phyloP scores from a whole-genome alignment of 306 rosid species.

The Vicia sativa region DNA sequence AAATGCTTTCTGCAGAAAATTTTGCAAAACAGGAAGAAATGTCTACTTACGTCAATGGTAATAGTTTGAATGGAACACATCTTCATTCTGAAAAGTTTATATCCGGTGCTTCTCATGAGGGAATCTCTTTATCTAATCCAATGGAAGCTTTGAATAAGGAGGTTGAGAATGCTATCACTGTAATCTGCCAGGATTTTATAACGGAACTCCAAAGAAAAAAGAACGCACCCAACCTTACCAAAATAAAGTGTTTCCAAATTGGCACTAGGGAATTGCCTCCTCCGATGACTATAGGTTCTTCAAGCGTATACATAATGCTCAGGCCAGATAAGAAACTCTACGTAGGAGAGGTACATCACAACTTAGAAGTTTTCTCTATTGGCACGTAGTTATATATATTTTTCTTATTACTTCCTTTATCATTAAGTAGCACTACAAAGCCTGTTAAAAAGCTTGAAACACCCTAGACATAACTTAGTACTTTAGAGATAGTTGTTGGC shows the following conservation, averaged over 20 bases:
- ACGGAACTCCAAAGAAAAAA: conserved; percentile 50
- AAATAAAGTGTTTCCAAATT: conserved; percentile 62
- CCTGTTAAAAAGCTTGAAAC: not conserved
- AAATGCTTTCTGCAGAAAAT: conserved; percentile 38
- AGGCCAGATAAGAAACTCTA: conserved; percentile 77
- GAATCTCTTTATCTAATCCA: conserved; percentile 40
- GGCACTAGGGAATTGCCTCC: conserved; percentile 81
- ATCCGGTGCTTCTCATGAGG: conserved; percentile 35
- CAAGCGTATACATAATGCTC: conserved; percentile 84
- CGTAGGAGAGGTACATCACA: conserved; percentile 75
- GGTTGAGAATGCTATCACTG: conserved; percentile 65
- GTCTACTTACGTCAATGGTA: conserved; percentile 40
- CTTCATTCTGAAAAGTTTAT: conserved; percentile 32
- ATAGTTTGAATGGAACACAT: conserved; percentile 44
- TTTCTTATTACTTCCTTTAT: conserved; percentile 6
- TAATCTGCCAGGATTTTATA: conserved; percentile 71
- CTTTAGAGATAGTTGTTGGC: conserved; percentile 8
- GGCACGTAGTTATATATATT: not conserved
- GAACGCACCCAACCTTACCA: conserved; percentile 33
- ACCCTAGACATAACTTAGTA: not conserved
- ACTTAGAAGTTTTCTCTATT: conserved; percentile 15
- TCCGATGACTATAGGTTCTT: conserved; percentile 84
- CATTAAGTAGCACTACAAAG: not conserved
- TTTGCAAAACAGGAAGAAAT: conserved; percentile 41
- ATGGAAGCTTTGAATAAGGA: conserved; percentile 47